phyloP scores from a whole-genome alignment of 176 grass and related monocot genomes.

The Carex cristatella region DNA sequence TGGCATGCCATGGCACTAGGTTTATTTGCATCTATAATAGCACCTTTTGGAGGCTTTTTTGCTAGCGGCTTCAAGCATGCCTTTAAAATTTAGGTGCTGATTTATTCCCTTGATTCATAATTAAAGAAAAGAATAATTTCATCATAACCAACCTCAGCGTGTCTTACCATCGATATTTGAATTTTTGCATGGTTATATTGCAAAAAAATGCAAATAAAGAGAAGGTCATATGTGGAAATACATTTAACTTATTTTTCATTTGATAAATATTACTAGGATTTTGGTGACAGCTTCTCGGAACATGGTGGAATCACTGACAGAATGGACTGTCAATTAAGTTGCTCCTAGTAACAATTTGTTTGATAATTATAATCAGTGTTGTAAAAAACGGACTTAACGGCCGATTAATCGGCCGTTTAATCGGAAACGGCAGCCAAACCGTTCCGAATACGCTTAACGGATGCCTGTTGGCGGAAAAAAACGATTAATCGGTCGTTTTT shows the following conservation, averaged over 20 bases:
- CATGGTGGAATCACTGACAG: constrained; percentile 97
- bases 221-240: background rate
- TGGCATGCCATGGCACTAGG: constrained; percentile 96
- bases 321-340: constrained; percentile 99
- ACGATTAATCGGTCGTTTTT: no score
- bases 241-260: constrained; percentile 10
- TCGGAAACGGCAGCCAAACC: no score
- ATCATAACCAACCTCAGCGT: background rate
- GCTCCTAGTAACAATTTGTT: background rate
- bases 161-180: background rate
- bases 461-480: no score
- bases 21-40: constrained; percentile 98
- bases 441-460: no score
- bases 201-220: background rate
- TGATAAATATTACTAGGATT: constrained; percentile 58
- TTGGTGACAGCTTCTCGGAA: constrained; percentile 96
- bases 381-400: no score
- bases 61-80: constrained; percentile 97
- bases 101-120: constrained; percentile 11
- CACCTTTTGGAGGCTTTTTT: constrained; percentile 99
- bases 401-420: no score
- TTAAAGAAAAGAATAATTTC: background rate
- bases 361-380: background rate
- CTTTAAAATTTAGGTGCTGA: constrained; percentile 86
- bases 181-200: constrained; percentile 1